Conservation (phyloP, 371 early-diverging fungal genomes). For the Rhizomucor miehei region DNA sequence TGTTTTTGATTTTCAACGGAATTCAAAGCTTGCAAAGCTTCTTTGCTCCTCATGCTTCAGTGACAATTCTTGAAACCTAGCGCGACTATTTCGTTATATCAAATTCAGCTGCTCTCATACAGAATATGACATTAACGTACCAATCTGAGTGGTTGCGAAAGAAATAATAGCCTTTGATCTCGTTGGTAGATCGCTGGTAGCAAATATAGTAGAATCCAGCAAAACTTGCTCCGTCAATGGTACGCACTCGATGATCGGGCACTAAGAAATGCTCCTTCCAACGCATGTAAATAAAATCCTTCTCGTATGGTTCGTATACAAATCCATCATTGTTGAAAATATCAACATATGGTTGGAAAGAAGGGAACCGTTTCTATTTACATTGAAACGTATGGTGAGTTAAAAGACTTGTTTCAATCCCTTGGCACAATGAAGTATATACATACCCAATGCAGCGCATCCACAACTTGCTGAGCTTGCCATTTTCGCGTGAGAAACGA, state of each 20-base stretch:
- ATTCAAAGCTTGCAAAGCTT: constrained; percentile 59
- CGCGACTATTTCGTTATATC: not conserved
- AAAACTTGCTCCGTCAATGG: constrained; percentile 89
- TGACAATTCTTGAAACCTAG: constrained; percentile 75
- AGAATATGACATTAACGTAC: constrained; percentile 26
- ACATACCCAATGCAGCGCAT: constrained; percentile 81
- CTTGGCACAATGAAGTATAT: not conserved
- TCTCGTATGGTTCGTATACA: constrained; percentile 64
- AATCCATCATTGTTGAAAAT: constrained; percentile 70
- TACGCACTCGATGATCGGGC: constrained; percentile 87
- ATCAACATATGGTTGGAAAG: constrained; percentile 60
- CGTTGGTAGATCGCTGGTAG: constrained; percentile 72
- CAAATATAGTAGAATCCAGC: constrained; percentile 96
- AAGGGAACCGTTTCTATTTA: constrained; percentile 57
- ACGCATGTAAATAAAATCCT: constrained; percentile 89
- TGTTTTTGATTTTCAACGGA: constrained; percentile 44
- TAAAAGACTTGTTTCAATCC: not conserved
- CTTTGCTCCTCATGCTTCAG: constrained; percentile 63
- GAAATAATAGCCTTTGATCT: constrained; percentile 88
- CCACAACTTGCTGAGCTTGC: constrained; percentile 78
- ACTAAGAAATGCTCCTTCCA: constrained; percentile 97
- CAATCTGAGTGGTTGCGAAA: constrained; percentile 76
- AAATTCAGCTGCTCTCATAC: not conserved
- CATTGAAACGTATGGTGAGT: too few relatives aligned
- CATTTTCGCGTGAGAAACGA: constrained; percentile 84